Evolutionary conservation across 306 rosid genomes (phyloP).

Genomic region (Sesbania bispinosa): DNA sequence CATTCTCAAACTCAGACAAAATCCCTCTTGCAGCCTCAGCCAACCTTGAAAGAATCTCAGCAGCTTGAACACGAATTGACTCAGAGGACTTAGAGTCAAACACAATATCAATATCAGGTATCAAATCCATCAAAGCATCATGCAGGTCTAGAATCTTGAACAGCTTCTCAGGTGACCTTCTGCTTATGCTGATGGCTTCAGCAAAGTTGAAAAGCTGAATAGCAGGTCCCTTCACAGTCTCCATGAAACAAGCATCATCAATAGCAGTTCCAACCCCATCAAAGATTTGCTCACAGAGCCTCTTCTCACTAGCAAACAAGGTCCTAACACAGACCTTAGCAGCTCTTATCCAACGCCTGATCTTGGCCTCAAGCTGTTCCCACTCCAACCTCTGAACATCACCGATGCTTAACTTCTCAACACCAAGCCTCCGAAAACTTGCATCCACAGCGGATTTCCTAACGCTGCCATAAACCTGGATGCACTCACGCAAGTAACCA

Average conservation of each 20-base stretch:
- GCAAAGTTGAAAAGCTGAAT: slow-evolving; percentile 91
- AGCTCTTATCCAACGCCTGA: slow-evolving; percentile 86
- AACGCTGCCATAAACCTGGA: slow-evolving; percentile 90
- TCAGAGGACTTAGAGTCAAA: slow-evolving; percentile 90
- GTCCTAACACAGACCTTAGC: slow-evolving; percentile 80
- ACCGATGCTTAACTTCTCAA: slow-evolving; percentile 90
- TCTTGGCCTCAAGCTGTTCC: slow-evolving; percentile 83
- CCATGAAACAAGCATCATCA: slow-evolving; percentile 93
- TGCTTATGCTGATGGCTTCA: slow-evolving; percentile 85
- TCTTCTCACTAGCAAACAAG: slow-evolving; percentile 85
- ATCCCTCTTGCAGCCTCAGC: slow-evolving; percentile 97
- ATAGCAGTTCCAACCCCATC: slow-evolving; percentile 72
- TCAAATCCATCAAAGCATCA: slow-evolving; percentile 82
- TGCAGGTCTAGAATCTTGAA: slow-evolving; percentile 92
- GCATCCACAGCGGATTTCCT: slow-evolving; percentile 77
- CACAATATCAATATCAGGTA: slow-evolving; percentile 77
- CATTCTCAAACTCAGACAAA: slow-evolving; percentile 89
- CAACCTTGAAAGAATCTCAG: slow-evolving; percentile 82
- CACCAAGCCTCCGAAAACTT: slow-evolving; percentile 64
- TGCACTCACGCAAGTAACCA: slow-evolving; percentile 84
- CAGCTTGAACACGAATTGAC: slow-evolving; percentile 78
- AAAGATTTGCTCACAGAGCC: slow-evolving; percentile 82
- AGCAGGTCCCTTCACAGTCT: slow-evolving; percentile 89
- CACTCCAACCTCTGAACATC: slow-evolving; percentile 91
- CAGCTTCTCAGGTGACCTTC: slow-evolving; percentile 90